phyloP scores from a whole-genome alignment of 2,329 filamentous ascomycete species.

The Parascedosporium putredinis region DNA sequence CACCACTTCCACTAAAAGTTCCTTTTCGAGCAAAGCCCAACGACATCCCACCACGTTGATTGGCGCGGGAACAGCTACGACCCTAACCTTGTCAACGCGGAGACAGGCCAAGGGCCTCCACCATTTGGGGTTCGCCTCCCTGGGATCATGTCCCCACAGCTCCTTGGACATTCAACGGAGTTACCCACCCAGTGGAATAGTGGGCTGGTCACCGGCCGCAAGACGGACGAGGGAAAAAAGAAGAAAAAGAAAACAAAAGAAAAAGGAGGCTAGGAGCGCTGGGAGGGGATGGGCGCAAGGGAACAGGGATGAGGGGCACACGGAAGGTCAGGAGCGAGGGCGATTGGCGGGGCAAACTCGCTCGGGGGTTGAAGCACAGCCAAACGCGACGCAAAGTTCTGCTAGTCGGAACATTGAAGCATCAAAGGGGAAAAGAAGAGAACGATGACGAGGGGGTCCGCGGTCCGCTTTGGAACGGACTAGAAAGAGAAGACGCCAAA shows the following conservation, averaged over 20 bases:
- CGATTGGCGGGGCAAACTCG: not conserved
- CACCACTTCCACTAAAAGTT: not conserved
- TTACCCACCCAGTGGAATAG: conserved; percentile 8
- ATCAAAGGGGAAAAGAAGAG: too few species aligned
- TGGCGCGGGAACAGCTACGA: conserved; percentile 19
- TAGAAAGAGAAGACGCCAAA: too few species aligned
- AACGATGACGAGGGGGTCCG: too few species aligned
- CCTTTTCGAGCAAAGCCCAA: not conserved
- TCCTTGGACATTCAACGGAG: conserved; percentile 8
- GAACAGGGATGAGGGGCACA: not conserved
- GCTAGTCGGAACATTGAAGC: too few species aligned
- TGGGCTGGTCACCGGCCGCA: not conserved
- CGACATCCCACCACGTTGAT: conserved; percentile 14
- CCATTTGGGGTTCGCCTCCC: conserved; percentile 7
- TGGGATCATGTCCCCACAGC: conserved; percentile 17
- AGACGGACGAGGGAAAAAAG: not conserved
- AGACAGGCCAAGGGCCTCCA: conserved; percentile 9
- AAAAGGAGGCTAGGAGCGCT: not conserved
- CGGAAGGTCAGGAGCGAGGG: not conserved
- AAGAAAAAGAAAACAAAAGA: not conserved
- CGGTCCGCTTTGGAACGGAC: too few species aligned
- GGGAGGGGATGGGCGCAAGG: too few species aligned
- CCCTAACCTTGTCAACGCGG: conserved; percentile 16
- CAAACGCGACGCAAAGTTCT: too few species aligned
- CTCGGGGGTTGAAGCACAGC: too few species aligned